A percentile compares a stretch with the other conserved stretches of the same genome.
These are phyloP conservation scores for Leishmania amazonensis DNA, from an alignment of 208 protist genomes.

Conservation along the genomic window DNA sequence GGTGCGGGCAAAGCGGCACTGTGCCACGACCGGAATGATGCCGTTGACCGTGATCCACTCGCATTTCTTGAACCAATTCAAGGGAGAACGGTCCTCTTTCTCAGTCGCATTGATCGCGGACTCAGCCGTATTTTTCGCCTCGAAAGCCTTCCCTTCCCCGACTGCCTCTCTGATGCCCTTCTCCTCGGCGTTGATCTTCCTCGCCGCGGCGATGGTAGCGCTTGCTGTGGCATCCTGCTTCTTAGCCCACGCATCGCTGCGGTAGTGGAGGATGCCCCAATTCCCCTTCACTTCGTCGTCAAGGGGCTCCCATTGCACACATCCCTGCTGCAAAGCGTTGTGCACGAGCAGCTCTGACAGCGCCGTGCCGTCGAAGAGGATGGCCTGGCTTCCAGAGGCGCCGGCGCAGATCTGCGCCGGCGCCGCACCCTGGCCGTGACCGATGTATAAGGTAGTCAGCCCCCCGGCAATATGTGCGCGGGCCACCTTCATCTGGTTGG, in stretches of 20 bases:
- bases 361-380: constrained; percentile 49
- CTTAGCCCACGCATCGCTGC: constrained; percentile 17
- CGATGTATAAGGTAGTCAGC: constrained; percentile 47
- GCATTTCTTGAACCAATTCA: constrained; percentile 36
- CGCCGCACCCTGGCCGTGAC: constrained; percentile 46
- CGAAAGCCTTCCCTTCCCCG: neutral
- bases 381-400: constrained; percentile 31
- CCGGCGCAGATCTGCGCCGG: constrained; percentile 47
- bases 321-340: constrained; percentile 34
- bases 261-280: constrained; percentile 42
- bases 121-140: constrained; percentile 8
- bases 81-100: constrained; percentile 25
- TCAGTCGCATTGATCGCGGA: constrained; percentile 12
- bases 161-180: constrained; percentile 13
- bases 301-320: constrained; percentile 28
- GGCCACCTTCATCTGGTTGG: constrained; percentile 36
- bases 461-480: constrained; percentile 13
- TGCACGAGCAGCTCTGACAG: constrained; percentile 41
- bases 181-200: constrained; percentile 24
- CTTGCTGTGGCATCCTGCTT: constrained; percentile 21
- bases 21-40: constrained; percentile 28
- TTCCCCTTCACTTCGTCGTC: constrained; percentile 13
- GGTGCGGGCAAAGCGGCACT: constrained; percentile 32
- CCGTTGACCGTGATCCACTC: constrained; percentile 30
- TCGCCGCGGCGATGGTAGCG: constrained; percentile 4